Evolutionary conservation across 2,329 filamentous ascomycete species (phyloP), one percentile per base, ranked within the genome.

Genomic region (Exutisphaerella laricina): DNA sequence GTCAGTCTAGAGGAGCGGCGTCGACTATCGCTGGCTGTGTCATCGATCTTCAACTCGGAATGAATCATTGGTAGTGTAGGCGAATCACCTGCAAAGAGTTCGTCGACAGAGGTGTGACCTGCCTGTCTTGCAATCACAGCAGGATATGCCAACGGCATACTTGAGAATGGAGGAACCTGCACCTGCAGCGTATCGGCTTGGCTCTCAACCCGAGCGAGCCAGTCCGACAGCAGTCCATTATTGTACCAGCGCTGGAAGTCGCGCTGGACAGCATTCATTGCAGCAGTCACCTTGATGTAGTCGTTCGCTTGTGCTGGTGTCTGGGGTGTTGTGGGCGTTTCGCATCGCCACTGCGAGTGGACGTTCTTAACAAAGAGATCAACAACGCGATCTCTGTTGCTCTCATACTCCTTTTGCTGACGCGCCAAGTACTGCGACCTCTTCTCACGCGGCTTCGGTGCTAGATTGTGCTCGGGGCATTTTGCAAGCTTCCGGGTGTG

Each of bases 401-500:
- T 13, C 6, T 39, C 13, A 37, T 41, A 55, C 17, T 30, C 26
- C 3, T 35, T 10, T 1, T 40, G 13, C 3, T 43, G 45, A 6
- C 51, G 48, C 23, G 12, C 13, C 2, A 35, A 4, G 25, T 49
- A 45, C 62, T 65, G 9, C 51, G 55, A 3, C 53, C 57, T 14
- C 58, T 41, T 41, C 64, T 69, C 22, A 47, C 44, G 29, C 53
- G 63, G 5, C 61, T 52, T 3, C 51, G 45, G 5, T 35, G 34
- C 3, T 61, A 45, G 1, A 21, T 45, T 10, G 52, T 49, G n/a
- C 44, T 47, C 33, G 58, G 60, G 30, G 60, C 56, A 33, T 4
- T 53, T 51, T 1, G 55, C 48, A 8, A 17, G 6, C n/a, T 16
- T 17, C 8, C 31, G 12, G 17, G 17, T 12, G 20, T 33, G 7